Conservation (phyloP, 148 eudicot species). For the Gaultheria prostrata region DNA sequence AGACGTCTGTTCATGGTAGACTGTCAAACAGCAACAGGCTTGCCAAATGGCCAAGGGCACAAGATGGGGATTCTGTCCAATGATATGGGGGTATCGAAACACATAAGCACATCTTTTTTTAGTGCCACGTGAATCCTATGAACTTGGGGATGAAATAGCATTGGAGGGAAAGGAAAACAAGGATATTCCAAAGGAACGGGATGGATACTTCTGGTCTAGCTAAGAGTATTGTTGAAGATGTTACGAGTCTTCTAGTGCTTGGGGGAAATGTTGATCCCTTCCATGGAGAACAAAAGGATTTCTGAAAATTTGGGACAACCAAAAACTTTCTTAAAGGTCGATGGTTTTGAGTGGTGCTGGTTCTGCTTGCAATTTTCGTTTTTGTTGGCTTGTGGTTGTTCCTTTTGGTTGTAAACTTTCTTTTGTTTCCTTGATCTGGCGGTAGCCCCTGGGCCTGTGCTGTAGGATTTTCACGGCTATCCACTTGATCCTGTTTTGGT, state of each 20-base stretch:
- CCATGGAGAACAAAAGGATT: neutral
- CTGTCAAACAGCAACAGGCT: neutral
- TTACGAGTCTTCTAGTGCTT: neutral
- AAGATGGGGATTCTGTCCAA: neutral
- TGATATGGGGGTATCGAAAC: neutral
- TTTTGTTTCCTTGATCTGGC: too few species aligned
- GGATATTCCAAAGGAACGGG: neutral
- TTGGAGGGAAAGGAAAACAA: neutral
- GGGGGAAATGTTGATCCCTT: neutral
- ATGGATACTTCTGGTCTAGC: neutral
- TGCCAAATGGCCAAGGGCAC: neutral
- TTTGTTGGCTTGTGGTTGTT: neutral
- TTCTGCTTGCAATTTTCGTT: neutral
- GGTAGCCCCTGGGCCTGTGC: too few species aligned
- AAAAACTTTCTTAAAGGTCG: neutral
- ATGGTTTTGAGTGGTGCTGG: neutral
- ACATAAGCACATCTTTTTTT: neutral
- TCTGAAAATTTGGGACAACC: neutral
- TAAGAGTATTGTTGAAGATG: neutral
- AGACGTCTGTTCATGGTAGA: neutral
- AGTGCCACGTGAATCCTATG: neutral
- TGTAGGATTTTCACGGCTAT: too few species aligned
- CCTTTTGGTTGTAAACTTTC: too few species aligned
- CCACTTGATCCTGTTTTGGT: too few species aligned
- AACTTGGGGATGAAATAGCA: slow-evolving; percentile 1